These are phyloP conservation scores for Trichoderma sp. DNA, from an alignment of 2,329 filamentous ascomycete genomes.

Conservation along the genomic window DNA sequence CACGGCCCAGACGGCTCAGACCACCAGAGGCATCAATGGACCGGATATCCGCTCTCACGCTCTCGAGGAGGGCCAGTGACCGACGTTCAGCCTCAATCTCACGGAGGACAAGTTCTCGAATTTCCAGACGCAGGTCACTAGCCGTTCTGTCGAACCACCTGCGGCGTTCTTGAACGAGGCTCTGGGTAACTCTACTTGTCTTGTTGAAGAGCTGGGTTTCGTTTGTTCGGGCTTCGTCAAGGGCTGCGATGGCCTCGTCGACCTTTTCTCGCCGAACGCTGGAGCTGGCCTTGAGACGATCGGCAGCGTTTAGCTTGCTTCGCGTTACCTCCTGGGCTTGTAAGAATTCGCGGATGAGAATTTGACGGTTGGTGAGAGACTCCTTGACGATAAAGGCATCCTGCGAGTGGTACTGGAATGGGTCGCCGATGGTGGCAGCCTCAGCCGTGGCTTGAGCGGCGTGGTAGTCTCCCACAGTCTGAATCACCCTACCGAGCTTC, in stretches of 20 bases:
- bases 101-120: slow-evolving; percentile 89
- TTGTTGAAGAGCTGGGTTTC: slow-evolving; percentile 82
- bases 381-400: slow-evolving; percentile 99
- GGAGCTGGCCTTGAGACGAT: slow-evolving; percentile 81
- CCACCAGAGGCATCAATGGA: slow-evolving; percentile 90
- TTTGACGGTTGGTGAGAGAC: slow-evolving; percentile 94
- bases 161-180: slow-evolving; percentile 82
- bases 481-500: slow-evolving; percentile 90
- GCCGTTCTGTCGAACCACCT: slow-evolving; percentile 88
- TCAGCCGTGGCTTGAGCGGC: slow-evolving; percentile 95
- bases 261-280: slow-evolving; percentile 93
- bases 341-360: slow-evolving; percentile 86
- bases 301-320: slow-evolving; percentile 79
- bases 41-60: slow-evolving; percentile 86
- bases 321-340: slow-evolving; percentile 85
- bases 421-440: slow-evolving; percentile 90
- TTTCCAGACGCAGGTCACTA: slow-evolving; percentile 75
- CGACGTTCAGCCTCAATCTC: slow-evolving; percentile 95
- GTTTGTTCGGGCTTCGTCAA: slow-evolving; percentile 81
- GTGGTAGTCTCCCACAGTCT: slow-evolving; percentile 91
- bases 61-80: slow-evolving; percentile 88
- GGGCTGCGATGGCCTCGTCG: slow-evolving; percentile 87
- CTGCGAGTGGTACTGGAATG: slow-evolving; percentile 89
- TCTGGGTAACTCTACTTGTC: slow-evolving; percentile 83
- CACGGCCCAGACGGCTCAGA: slow-evolving; percentile 82